Conservation (phyloP, 2,329 filamentous ascomycete genomes). For the Pestalotiopsis sp. region DNA sequence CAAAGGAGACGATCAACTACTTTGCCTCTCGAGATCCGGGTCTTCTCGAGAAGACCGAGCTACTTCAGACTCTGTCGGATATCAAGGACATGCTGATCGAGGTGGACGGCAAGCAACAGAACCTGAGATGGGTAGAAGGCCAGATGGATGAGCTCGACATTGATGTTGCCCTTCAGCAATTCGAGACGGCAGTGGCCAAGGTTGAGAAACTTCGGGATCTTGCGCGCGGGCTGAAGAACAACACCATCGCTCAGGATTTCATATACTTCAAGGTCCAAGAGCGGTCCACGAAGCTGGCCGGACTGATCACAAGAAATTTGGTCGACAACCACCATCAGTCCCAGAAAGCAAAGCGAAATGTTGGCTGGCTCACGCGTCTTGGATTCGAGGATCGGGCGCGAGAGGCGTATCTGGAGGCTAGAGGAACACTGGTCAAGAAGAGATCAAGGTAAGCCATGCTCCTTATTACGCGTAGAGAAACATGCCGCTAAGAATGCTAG, state of each 20-base stretch:
- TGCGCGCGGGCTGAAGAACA: constrained; percentile 79
- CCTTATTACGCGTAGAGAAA: constrained; percentile 1
- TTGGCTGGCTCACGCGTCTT: constrained; percentile 81
- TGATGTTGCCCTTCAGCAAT: constrained; percentile 86
- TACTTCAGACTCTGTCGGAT: constrained; percentile 76
- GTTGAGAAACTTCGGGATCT: constrained; percentile 85
- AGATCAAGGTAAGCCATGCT: constrained; percentile 68
- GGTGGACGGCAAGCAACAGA: constrained; percentile 94
- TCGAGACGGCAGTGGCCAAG: constrained; percentile 79
- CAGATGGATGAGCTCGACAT: constrained; percentile 97
- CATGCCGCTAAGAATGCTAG: constrained; percentile 45
- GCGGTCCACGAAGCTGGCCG: constrained; percentile 75
- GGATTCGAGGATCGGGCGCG: constrained; percentile 90
- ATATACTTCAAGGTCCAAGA: constrained; percentile 91
- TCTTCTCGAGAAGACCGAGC: constrained; percentile 75
- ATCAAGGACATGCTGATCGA: constrained; percentile 91
- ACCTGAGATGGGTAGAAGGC: constrained; percentile 90
- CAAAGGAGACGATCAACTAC: constrained; percentile 83
- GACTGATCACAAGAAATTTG: constrained; percentile 75
- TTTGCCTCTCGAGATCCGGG: constrained; percentile 78
- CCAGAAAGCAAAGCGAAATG: constrained; percentile 76
- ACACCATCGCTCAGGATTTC: constrained; percentile 85
- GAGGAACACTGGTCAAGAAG: constrained; percentile 77
- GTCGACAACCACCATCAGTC: constrained; percentile 77
- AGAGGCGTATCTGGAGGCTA: constrained; percentile 81